These are phyloP conservation scores for Elongisporangium undulatum DNA, from an alignment of 352 stramenopile species.

Conservation along the genomic window DNA sequence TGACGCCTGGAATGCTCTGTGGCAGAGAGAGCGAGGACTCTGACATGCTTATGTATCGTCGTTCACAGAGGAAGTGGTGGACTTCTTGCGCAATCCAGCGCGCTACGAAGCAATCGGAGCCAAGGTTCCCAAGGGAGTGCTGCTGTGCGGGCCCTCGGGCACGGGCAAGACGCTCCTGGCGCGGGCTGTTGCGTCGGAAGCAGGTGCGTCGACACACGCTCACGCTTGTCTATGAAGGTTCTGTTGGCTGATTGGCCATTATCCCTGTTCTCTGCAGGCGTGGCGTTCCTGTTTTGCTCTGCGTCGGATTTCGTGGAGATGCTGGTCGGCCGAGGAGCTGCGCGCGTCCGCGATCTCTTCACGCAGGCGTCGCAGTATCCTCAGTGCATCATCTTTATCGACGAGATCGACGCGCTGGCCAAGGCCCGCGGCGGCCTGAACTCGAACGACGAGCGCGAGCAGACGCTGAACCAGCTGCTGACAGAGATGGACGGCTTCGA, in stretches of 20 bases:
- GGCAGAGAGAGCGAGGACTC: neutral
- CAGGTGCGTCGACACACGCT: constrained; percentile 9
- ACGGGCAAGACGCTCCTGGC: constrained; percentile 95
- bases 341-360: constrained; percentile 93
- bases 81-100: constrained; percentile 91
- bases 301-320: constrained; percentile 98
- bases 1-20: neutral
- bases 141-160: constrained; percentile 92
- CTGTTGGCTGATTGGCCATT: neutral
- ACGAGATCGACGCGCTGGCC: constrained; percentile 95
- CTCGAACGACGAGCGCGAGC: constrained; percentile 94
- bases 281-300: constrained; percentile 94
- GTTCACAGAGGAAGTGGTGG: constrained; percentile 87
- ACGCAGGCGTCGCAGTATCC: constrained; percentile 91
- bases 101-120: constrained; percentile 93
- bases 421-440: constrained; percentile 84
- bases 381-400: constrained; percentile 98
- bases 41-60: constrained; percentile 2
- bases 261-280: constrained; percentile 21
- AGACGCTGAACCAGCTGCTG: constrained; percentile 93
- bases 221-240: neutral
- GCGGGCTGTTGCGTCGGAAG: constrained; percentile 89
- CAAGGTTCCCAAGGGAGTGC: constrained; percentile 90
- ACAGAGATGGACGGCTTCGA: constrained; percentile 91
- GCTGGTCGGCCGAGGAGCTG: constrained; percentile 93